A percentile compares a stretch with the other conserved stretches of the same genome.
Conservation (phyloP, 352 stramenopile genomes). For the Phytophthora pinifolia region DNA sequence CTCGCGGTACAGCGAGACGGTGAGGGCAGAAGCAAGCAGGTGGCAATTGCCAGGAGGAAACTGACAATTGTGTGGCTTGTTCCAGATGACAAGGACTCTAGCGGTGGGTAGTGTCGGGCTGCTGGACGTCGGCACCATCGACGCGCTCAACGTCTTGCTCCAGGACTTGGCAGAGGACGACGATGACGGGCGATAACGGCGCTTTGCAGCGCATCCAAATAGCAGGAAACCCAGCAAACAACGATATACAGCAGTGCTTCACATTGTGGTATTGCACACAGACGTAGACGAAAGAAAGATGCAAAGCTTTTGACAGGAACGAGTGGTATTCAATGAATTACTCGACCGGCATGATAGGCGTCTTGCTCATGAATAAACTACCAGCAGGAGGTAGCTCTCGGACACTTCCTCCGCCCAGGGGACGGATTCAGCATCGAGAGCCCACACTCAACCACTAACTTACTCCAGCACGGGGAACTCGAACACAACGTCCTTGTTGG, state of each 20-base stretch:
- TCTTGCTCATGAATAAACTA: slow-evolving; percentile 66
- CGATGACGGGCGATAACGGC: slow-evolving; percentile 74
- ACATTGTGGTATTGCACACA: neutral
- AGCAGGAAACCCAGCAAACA: slow-evolving; percentile 16
- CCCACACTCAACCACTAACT: slow-evolving; percentile 39
- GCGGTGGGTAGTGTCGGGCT: slow-evolving; percentile 30
- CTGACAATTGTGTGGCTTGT: slow-evolving; percentile 4
- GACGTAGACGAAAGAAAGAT: slow-evolving; percentile 6
- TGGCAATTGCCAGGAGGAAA: neutral
- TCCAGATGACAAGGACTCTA: slow-evolving; percentile 51
- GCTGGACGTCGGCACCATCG: slow-evolving; percentile 40
- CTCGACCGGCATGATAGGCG: slow-evolving; percentile 25
- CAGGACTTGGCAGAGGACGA: slow-evolving; percentile 54
- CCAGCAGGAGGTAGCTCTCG: slow-evolving; percentile 29
- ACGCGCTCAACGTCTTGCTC: slow-evolving; percentile 40
- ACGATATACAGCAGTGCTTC: neutral
- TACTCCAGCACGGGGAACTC: slow-evolving; percentile 94
- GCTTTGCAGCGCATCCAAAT: slow-evolving; percentile 33
- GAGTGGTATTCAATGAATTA: slow-evolving; percentile 31
- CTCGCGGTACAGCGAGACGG: slow-evolving; percentile 30
- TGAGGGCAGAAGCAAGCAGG: slow-evolving; percentile 16
- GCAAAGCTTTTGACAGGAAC: slow-evolving; percentile 4
- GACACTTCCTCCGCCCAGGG: too few species aligned
- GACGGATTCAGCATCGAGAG: slow-evolving; percentile 8
- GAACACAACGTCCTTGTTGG: slow-evolving; percentile 99